Evolutionary conservation across 106 monocot species (phyloP), one percentile per base, ranked within the genome.

Genomic region (Platanthera zijinensis): DNA sequence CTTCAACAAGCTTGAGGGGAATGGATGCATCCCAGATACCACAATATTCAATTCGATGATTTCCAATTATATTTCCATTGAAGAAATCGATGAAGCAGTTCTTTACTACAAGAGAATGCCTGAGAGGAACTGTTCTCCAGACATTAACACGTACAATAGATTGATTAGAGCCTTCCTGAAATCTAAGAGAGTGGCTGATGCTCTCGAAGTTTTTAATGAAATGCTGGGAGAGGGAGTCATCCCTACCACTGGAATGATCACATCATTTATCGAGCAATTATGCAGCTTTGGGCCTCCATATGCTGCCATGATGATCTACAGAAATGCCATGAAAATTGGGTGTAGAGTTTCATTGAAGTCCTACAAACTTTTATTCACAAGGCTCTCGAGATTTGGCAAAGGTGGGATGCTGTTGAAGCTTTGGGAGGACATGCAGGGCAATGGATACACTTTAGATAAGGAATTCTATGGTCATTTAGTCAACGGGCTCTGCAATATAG

Each of bases 211-310:
- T 39, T 92, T 91, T 72, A 85, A 94, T 85, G 89, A 85, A 49
- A 94, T 99, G 97, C 61, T 99, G 71, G 13, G 6, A 14, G 71
- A 50, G 75, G 94, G 87, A 52, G 75, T 92, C 70, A 56, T 73
- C 12, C 94, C 94, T 72, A 92, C 51, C 54, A 88, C 89, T 46
- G 89, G 91, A 59, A 89, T 92, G 89, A 67, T 94, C 69, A 94
- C 97, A 49, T 86, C 83, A 45, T 88, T 91, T 30, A 80, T 99
- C 30, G 83, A 84, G 49, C 84, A 84, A 72, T 66, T 99, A 17
- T 94, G 91, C 77, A 92, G 83, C 48, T 94, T 88, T 86, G 97
- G 94, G 14, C 97, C 97, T n/a, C 97, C 97, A 61, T 86, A 94
- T 89, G 97, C 97, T 46, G 94, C 97, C 28, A 83, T 97, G 87